phyloP scores from a whole-genome alignment of 1,139 yeast genomes.

The Eremothecium cymbalariae region DNA sequence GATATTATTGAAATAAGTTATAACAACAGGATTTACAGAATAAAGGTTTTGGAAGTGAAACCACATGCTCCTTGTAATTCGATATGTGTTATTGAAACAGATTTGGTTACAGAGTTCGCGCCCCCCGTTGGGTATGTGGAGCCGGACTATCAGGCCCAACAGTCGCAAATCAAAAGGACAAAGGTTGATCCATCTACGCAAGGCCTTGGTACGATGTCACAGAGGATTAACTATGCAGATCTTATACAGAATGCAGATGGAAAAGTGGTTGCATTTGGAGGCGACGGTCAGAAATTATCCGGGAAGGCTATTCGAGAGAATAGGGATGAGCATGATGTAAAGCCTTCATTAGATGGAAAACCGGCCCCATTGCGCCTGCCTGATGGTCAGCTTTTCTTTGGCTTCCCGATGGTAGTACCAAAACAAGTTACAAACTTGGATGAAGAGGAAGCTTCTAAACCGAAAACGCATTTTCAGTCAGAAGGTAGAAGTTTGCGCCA shows the following conservation, averaged over 20 bases:
- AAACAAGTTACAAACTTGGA: constrained; percentile 40
- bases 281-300: constrained; percentile 66
- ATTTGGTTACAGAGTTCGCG: constrained; percentile 93
- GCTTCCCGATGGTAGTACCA: constrained; percentile 80
- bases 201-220: constrained; percentile 69
- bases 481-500: constrained; percentile 67
- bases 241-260: constrained; percentile 40
- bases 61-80: constrained; percentile 62
- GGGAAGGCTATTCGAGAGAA: constrained; percentile 41
- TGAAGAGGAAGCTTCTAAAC: constrained; percentile 28
- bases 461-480: constrained; percentile 42
- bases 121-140: constrained; percentile 98
- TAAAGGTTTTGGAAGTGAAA: constrained; percentile 78
- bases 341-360: constrained; percentile 39
- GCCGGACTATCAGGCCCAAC: constrained; percentile 46
- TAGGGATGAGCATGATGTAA: constrained; percentile 13
- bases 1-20: constrained; percentile 83
- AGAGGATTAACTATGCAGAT: constrained; percentile 59
- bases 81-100: constrained; percentile 94
- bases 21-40: constrained; percentile 70
- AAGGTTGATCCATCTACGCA: constrained; percentile 20
- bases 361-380: constrained; percentile 72
- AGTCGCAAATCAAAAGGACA: constrained; percentile 14
- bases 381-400: constrained; percentile 83
- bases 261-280: constrained; percentile 38